Evolutionary conservation across 768 basidiomycete genomes (phyloP), one percentile per base, ranked within the genome.

Genomic region (Serendipita sp.): DNA sequence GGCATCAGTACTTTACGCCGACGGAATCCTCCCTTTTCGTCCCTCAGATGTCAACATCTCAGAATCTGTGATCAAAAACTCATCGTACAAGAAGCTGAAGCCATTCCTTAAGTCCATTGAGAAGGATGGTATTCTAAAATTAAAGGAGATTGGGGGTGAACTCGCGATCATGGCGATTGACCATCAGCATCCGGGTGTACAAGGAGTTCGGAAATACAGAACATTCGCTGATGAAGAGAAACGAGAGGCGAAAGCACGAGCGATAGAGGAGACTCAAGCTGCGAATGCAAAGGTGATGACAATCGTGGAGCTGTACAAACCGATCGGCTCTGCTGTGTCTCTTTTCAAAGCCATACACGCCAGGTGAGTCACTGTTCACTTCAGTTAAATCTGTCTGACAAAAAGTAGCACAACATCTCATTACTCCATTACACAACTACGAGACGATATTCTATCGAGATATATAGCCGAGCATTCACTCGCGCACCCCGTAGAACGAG

Each of bases 31-130:
- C 66, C 64, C 77, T 64, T 43, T 79, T 87, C 63, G 88, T 81
- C 66, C 72, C 26, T 67, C 68, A 3, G 70, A 70, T 60, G 4
- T 33, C 17, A 31, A 58, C n/a, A 13, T 24, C 11, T 58, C 53
- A n/a, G 17, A 24, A 11, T 17, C 22, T 22, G 31, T 33, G 17
- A 85, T 94, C 71, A 91, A 87, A 67, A 78, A 84, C 9, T 91
- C 89, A 0, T 78, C 79, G 1, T 80, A 84, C 75, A 96, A 93
- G 72, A 88, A 89, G 11, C 77, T 94, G 20, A 79, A 84, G 1
- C 78, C 84, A 1, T 93, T 95, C 75, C 77, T 96, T 68, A 92
- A 88, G 70, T 69, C 79, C n/a, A 76, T 79, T 17, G 88, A 90
- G 65, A 94, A 94, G 70, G 80, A 82, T 5, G 79, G 79, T 0